phyloP scores from a whole-genome alignment of 2,329 filamentous ascomycete species.

The Colletotrichum abscissum region DNA sequence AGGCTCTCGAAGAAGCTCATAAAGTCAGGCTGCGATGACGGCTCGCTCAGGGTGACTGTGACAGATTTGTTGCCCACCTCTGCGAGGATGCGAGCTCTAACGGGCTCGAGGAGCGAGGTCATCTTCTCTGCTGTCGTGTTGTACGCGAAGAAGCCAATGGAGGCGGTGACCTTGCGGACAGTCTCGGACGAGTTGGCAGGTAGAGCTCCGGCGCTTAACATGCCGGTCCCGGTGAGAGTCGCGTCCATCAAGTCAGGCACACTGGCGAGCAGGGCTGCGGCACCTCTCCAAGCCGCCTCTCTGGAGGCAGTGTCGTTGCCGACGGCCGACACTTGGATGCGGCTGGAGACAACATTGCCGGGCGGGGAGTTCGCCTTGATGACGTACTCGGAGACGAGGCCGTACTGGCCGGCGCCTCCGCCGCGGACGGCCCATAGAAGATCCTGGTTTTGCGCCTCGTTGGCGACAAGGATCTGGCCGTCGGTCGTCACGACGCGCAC shows the following conservation, averaged over 20 bases:
- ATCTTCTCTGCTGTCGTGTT: conserved; percentile 17
- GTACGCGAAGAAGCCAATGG: conserved; percentile 20
- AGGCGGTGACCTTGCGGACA: background rate
- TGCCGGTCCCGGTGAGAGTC: conserved; percentile 4
- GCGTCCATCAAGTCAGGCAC: conserved; percentile 23
- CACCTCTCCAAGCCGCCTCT: conserved; percentile 8
- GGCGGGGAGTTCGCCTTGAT: conserved; percentile 17
- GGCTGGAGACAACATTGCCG: conserved; percentile 17
- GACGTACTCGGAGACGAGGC: conserved; percentile 52
- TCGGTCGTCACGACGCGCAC: conserved; percentile 57
- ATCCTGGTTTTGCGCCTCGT: conserved; percentile 57
- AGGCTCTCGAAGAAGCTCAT: conserved; percentile 21
- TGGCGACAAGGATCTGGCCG: conserved; percentile 58
- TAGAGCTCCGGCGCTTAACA: background rate
- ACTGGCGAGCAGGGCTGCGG: conserved; percentile 7
- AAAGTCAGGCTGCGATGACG: conserved; percentile 3
- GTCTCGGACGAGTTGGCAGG: background rate
- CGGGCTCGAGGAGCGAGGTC: background rate
- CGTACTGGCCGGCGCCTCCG: conserved; percentile 64
- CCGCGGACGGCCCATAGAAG: conserved; percentile 68
- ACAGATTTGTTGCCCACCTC: conserved; percentile 17
- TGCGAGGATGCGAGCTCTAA: conserved; percentile 11
- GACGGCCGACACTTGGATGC: background rate
- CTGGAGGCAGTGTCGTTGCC: conserved; percentile 8
- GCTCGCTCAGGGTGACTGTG: conserved; percentile 8